Conservation (phyloP, 352 stramenopile species). For the Phytophthora aleatoria region DNA sequence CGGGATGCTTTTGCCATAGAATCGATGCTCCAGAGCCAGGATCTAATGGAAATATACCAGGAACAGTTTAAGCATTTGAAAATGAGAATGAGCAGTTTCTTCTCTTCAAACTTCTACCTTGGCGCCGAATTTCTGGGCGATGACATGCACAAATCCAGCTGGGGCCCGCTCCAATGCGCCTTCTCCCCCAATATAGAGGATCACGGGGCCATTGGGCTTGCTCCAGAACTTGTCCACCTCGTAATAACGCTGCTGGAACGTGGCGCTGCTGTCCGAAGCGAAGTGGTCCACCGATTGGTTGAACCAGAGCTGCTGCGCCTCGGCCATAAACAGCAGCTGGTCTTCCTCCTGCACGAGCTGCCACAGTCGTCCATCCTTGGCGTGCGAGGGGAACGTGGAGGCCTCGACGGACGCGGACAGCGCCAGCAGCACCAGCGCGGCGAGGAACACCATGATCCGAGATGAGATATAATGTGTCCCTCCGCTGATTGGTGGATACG, state of each 20-base stretch:
- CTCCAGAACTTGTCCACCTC: slow-evolving; percentile 68
- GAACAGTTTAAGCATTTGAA: slow-evolving; percentile 5
- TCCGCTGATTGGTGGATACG: neutral
- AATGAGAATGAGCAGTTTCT: neutral
- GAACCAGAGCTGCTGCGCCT: slow-evolving; percentile 64
- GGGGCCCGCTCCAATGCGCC: slow-evolving; percentile 64
- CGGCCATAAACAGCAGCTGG: slow-evolving; percentile 45
- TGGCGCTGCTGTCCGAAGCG: slow-evolving; percentile 28
- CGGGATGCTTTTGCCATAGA: slow-evolving; percentile 88
- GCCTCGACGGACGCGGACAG: slow-evolving; percentile 5
- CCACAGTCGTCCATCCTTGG: slow-evolving; percentile 58
- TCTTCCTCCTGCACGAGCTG: slow-evolving; percentile 55
- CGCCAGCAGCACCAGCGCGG: slow-evolving; percentile 22
- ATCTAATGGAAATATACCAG: slow-evolving; percentile 41
- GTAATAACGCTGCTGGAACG: slow-evolving; percentile 83
- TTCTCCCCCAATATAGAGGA: slow-evolving; percentile 89
- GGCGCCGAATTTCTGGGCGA: slow-evolving; percentile 76
- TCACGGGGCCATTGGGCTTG: slow-evolving; percentile 59
- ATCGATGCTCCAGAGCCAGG: slow-evolving; percentile 86
- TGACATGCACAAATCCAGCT: slow-evolving; percentile 66
- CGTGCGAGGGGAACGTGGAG: slow-evolving; percentile 43
- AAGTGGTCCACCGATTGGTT: slow-evolving; percentile 76
- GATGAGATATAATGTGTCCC: slow-evolving; percentile 22
- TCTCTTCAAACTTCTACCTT: slow-evolving; percentile 42
- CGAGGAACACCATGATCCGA: slow-evolving; percentile 22